Evolutionary conservation across 176 grass and related monocot species (phyloP).

Genomic region (Microstegium vimineum): DNA sequence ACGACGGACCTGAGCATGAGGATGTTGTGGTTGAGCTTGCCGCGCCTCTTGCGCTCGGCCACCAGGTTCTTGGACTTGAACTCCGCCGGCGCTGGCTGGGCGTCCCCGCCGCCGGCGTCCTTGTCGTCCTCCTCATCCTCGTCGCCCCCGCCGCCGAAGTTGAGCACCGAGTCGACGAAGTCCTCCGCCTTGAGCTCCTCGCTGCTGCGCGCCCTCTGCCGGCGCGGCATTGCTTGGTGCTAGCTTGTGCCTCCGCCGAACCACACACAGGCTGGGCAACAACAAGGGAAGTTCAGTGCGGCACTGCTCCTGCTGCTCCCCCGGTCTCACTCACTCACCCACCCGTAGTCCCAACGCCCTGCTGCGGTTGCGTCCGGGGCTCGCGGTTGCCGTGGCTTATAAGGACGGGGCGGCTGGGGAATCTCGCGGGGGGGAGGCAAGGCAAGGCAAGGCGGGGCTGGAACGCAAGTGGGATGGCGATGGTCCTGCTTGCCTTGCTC

Average conservation of each 20-base stretch:
- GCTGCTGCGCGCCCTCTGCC: conserved; percentile 12
- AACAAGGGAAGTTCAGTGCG: neutral
- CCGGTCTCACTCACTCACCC: neutral
- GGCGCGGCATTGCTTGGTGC: conserved; percentile 34
- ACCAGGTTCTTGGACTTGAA: conserved; percentile 95
- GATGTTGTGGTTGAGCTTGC: conserved; percentile 83
- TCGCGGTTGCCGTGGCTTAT: conserved; percentile 39
- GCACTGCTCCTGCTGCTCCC: neutral
- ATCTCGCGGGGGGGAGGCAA: conserved; percentile 23
- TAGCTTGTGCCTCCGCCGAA: conserved; percentile 2
- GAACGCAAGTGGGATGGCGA: conserved; percentile 29
- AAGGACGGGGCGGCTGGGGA: conserved; percentile 26
- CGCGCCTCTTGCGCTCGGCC: conserved; percentile 72
- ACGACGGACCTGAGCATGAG: conserved; percentile 75
- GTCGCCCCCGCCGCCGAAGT: conserved; percentile 16
- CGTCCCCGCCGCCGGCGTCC: conserved; percentile 26
- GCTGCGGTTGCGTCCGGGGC: neutral
- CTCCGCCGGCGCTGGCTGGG: conserved; percentile 1
- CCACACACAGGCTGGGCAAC: neutral
- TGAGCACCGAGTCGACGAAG: conserved; percentile 42
- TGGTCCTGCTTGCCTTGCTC: neutral
- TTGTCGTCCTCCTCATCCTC: conserved; percentile 40
- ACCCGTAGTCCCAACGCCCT: neutral
- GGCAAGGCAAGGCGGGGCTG: neutral
- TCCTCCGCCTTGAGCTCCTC: conserved; percentile 56